These are phyloP conservation scores for Inga laurina DNA, from an alignment of 306 rosid species.

Conservation along the genomic window DNA sequence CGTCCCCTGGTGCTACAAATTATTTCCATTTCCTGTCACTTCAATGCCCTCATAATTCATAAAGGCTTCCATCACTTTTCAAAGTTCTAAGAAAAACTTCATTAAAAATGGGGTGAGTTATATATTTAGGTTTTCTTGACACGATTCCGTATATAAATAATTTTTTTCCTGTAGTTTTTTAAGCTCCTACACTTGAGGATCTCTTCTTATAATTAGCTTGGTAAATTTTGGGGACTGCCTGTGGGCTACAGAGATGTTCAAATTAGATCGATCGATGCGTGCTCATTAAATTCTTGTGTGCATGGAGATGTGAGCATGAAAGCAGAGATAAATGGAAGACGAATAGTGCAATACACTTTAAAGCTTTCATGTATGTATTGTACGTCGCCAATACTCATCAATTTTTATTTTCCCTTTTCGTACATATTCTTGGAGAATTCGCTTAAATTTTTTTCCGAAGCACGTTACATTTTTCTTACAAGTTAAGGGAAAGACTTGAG, in stretches of 20 bases:
- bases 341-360: background rate
- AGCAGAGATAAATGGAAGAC: background rate
- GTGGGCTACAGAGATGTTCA: background rate
- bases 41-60: slow-evolving; percentile 20
- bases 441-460: background rate
- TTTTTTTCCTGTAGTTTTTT: background rate
- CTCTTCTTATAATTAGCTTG: background rate
- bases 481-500: background rate
- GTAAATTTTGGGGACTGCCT: background rate
- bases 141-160: background rate
- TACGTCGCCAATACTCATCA: background rate
- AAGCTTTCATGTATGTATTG: background rate
- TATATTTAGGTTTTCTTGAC: background rate
- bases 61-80: slow-evolving; percentile 9
- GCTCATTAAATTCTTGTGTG: background rate
- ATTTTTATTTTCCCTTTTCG: background rate
- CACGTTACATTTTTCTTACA: background rate
- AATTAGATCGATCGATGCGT: background rate
- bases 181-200: background rate
- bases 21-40: slow-evolving; percentile 28
- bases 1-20: slow-evolving; percentile 16
- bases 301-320: background rate
- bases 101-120: background rate
- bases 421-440: background rate
- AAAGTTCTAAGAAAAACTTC: background rate